These are phyloP conservation scores for Globisporangium takayamanum DNA, from an alignment of 352 stramenopile species.

Conservation along the genomic window DNA sequence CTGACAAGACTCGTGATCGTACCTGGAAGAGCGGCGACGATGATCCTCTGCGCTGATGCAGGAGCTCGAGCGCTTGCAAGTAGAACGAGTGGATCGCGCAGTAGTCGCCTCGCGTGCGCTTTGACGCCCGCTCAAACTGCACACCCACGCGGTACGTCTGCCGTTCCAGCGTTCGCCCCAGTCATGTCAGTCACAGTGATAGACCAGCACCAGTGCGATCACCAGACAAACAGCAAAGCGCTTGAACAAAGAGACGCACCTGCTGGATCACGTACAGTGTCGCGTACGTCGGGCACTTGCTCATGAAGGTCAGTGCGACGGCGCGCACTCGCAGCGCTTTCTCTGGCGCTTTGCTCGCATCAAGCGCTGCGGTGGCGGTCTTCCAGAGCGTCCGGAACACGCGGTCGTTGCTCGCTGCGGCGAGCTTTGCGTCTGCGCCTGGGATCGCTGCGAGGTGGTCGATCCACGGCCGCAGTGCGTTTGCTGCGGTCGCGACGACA, in stretches of 20 bases:
- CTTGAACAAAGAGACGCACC: slow-evolving; percentile 13
- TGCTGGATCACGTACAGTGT: slow-evolving; percentile 58
- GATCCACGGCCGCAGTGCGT: slow-evolving; percentile 41
- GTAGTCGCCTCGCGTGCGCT: slow-evolving; percentile 21
- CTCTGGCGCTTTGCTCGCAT: slow-evolving; percentile 8
- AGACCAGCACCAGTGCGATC: no score
- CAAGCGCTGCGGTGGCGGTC: slow-evolving; percentile 26
- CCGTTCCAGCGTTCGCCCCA: neutral
- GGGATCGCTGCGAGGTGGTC: slow-evolving; percentile 32
- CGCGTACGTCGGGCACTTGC: slow-evolving; percentile 63
- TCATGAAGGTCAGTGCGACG: slow-evolving; percentile 48
- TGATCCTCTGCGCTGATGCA: slow-evolving; percentile 3
- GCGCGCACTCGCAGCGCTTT: slow-evolving; percentile 38
- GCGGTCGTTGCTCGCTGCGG: slow-evolving; percentile 54
- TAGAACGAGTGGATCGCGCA: slow-evolving; percentile 38
- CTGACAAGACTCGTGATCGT: neutral
- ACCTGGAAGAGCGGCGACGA: slow-evolving; percentile 8
- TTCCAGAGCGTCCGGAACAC: slow-evolving; percentile 73
- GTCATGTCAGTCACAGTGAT: neutral
- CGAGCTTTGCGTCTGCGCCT: slow-evolving; percentile 40
- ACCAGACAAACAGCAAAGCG: neutral
- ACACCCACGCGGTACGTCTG: slow-evolving; percentile 59
- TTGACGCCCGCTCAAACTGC: slow-evolving; percentile 45
- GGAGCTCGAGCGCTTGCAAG: slow-evolving; percentile 9
- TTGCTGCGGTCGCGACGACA: slow-evolving; percentile 18